Base-by-base conservation (phyloP, 169 alveolate genomes). In the Eimeria falciformis region DNA sequence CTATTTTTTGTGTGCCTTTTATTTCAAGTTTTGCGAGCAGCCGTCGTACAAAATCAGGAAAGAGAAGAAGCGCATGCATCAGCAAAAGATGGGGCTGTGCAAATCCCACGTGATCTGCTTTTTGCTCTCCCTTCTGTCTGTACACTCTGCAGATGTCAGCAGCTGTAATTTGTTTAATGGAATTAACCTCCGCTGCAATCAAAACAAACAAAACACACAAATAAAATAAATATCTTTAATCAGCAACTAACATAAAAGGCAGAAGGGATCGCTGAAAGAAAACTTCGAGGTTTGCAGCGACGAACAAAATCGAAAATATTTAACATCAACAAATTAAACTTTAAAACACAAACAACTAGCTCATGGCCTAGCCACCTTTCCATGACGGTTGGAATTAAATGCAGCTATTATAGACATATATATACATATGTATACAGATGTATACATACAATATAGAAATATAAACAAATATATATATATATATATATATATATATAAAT, bases 11-110 rank as follows among this genome's bases (percentile, higher is more conserved):
- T 0, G 53, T 25, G 0, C 68, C 93, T 47, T 88, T 88, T 3
- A 73, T 53, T 1, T 25, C n/a, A 6, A 55, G 33, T 43, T 50
- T 37, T 40, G 47, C 56, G 18, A 88, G 87, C 1, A 88, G 65
- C 65, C 27, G 21, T 40, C 88, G 93, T 14, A 88, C 53, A 53
- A 88, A 69, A 0, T 56, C 18, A 5, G 93, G 93, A 40, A 88
- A 88, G 43, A 88, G 65, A n/a, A 88, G 88, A 14, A 88, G 9
- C 33, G 93, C 93, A 23, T 83, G 93, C 87, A 55, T 55, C 81
- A 88, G 77, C 46, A 47, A 33, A 66, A 53, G 45, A 55, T 86
- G 92, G 17, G 82, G 78, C n/a, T 3, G 73, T 29, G 11, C 58
- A 12, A 45, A 33, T 33, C 40, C 40, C 40, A 33, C 40, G 40